Percentiles rank a stretch among this genome's conserved stretches.
phyloP scores from a whole-genome alignment of 1,139 yeast species.

The Yamadazyma spencermartinsiae region DNA sequence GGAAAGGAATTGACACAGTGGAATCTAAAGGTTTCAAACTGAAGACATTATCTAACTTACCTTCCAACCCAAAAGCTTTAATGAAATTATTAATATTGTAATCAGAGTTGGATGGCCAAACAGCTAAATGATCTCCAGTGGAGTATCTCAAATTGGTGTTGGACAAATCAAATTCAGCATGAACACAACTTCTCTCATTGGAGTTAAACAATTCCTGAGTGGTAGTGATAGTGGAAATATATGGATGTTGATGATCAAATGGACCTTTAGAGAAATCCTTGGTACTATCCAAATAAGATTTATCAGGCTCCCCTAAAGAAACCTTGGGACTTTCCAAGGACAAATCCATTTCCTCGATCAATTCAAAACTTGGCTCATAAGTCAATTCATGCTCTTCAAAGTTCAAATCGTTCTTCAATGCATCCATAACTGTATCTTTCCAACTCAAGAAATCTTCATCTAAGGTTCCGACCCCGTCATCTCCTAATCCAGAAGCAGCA shows the following conservation, averaged over 20 bases:
- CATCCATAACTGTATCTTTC: constrained; percentile 77
- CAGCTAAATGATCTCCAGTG: constrained; percentile 95
- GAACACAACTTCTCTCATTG: constrained; percentile 76
- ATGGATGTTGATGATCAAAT: constrained; percentile 81
- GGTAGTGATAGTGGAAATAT: constrained; percentile 62
- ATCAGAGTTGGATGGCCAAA: constrained; percentile 89
- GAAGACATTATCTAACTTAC: constrained; percentile 57
- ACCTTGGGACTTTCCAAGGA: constrained; percentile 43
- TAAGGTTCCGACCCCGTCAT: constrained; percentile 91
- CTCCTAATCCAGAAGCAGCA: constrained; percentile 85
- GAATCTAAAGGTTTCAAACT: constrained; percentile 72
- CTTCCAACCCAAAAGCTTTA: constrained; percentile 59
- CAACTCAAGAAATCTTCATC: constrained; percentile 94
- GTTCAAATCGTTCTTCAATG: constrained; percentile 62
- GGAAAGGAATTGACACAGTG: constrained; percentile 73
- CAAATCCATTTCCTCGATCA: constrained; percentile 34
- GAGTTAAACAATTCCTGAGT: constrained; percentile 73
- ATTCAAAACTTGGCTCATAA: constrained; percentile 72
- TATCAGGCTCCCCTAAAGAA: constrained; percentile 84
- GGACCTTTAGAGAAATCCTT: constrained; percentile 66
- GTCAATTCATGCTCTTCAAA: constrained; percentile 74
- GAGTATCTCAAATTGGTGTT: constrained; percentile 76
- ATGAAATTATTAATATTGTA: constrained; percentile 70
- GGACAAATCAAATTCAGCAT: constrained; percentile 82
- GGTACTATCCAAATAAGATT: constrained; percentile 48